Base-by-base conservation (phyloP, 371 early-diverging fungal genomes). In the Lichtheimia corymbifera region DNA sequence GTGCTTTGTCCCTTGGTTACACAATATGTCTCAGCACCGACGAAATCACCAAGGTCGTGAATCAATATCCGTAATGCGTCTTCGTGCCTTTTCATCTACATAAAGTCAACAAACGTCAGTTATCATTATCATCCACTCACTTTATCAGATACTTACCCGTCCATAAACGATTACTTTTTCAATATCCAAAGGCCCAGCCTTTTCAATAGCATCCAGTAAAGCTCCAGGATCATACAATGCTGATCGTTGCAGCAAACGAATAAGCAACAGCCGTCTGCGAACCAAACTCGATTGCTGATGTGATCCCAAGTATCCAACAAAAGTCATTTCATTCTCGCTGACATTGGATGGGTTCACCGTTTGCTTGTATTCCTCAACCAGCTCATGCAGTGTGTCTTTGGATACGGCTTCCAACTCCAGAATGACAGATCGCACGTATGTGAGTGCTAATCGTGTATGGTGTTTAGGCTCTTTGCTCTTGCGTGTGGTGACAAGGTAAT, bases 21-120 rank as follows among this genome's bases (percentile, higher is more conserved):
- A 56, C 88, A 87, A 43, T 83, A 82, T n/a, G 76, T 82, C 58
- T 91, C 90, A 11, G 85, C 89, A 28, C 87, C 88, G 13, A 78
- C 74, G 65, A 82, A 84, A 60, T 91, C 91, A 13, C 72, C 65
- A 42, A 89, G 40, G 9, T 77, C 73, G 30, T 80, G 73, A 20
- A 83, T 87, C 59, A 87, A 58, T 17, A 82, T 78, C 30, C 66
- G 60, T 41, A 89, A 65, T 22, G 83, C 83, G 9, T 82, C 77
- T 43, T 83, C 73, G 57, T 85, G 85, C 42, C 77, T 72, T 18
- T 65, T 67, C 64, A 79, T 65, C 87, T 88, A 62, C 27, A 40
- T 17, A 11, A 35, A 35, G n/a, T 35, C 6, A 35, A 1, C 28
- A 9, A 6, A 35, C 11, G 35, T 35, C 2, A 35, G 35, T 11